These are phyloP conservation scores for Elsinoe necatrix DNA, from an alignment of 2,329 filamentous ascomycete genomes.

Conservation along the genomic window DNA sequence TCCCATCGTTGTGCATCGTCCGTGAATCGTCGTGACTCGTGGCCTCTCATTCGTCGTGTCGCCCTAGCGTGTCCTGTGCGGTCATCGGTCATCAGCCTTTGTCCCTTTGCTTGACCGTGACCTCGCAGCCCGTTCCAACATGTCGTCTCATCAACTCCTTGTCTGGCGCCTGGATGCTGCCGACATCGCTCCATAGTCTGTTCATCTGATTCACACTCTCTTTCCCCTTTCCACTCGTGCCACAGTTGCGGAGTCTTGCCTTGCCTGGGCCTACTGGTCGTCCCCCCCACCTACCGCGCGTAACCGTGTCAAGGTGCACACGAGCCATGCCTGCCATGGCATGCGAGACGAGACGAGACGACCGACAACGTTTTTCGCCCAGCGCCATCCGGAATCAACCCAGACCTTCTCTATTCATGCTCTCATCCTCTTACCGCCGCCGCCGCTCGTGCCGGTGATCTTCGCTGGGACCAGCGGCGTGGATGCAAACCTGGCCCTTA, in stretches of 20 bases:
- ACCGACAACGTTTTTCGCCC: slow-evolving; percentile 15
- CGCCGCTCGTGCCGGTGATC: slow-evolving; percentile 14
- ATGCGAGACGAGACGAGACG: slow-evolving; percentile 16
- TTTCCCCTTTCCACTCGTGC: slow-evolving; percentile 12
- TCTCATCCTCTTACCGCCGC: slow-evolving; percentile 16
- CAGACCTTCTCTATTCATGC: slow-evolving; percentile 8
- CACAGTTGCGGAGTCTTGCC: slow-evolving; percentile 2
- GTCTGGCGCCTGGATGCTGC: slow-evolving; percentile 8
- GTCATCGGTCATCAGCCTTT: slow-evolving; percentile 16
- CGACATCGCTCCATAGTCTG: slow-evolving; percentile 9
- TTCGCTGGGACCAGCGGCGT: slow-evolving; percentile 10
- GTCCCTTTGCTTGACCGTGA: background rate
- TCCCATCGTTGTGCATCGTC: slow-evolving; percentile 11
- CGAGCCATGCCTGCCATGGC: slow-evolving; percentile 8
- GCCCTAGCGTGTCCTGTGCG: slow-evolving; percentile 8
- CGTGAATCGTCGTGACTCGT: slow-evolving; percentile 4
- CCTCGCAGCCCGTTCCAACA: slow-evolving; percentile 6
- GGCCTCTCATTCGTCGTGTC: slow-evolving; percentile 12
- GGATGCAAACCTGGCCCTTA: slow-evolving; percentile 15
- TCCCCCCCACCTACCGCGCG: slow-evolving; percentile 13
- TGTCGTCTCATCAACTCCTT: background rate
- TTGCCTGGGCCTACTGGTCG: slow-evolving; percentile 7
- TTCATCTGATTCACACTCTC: slow-evolving; percentile 13
- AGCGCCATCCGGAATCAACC: slow-evolving; percentile 13
- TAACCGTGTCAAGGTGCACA: slow-evolving; percentile 14